These are phyloP conservation scores for Xylaria sp. DNA, from an alignment of 2,329 filamentous ascomycete species.

Conservation along the genomic window DNA sequence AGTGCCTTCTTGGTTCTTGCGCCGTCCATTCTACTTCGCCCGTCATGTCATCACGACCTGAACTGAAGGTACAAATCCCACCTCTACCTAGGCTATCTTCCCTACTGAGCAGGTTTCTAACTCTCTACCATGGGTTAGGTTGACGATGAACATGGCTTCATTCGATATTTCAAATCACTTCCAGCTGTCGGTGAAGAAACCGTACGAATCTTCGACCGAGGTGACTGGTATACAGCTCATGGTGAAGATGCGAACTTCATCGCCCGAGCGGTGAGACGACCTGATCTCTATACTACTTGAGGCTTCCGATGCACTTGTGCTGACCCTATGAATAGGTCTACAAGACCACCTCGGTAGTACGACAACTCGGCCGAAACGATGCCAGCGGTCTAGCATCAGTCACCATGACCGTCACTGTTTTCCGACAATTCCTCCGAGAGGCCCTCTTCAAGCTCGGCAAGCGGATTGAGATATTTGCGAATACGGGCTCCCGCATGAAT, in stretches of 20 bases:
- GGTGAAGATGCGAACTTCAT: slow-evolving; percentile 87
- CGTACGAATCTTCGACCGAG: slow-evolving; percentile 90
- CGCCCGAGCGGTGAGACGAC: slow-evolving; percentile 71
- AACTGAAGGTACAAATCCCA: slow-evolving; percentile 56
- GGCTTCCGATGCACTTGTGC: not conserved
- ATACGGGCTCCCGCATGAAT: slow-evolving; percentile 78
- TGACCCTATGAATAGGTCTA: slow-evolving; percentile 71
- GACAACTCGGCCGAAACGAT: slow-evolving; percentile 85
- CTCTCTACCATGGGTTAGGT: slow-evolving; percentile 65
- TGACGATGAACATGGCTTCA: slow-evolving; percentile 97
- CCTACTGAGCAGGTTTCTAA: not conserved
- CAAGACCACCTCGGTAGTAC: slow-evolving; percentile 95
- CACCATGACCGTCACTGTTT: slow-evolving; percentile 94
- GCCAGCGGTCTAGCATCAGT: slow-evolving; percentile 90
- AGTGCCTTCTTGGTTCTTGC: not conserved
- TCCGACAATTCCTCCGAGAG: slow-evolving; percentile 93
- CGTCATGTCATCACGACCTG: slow-evolving; percentile 64
- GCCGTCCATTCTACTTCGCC: not conserved
- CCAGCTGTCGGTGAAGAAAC: slow-evolving; percentile 76
- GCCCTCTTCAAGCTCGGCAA: slow-evolving; percentile 92
- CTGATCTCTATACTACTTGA: not conserved
- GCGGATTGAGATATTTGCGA: slow-evolving; percentile 89
- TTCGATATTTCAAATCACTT: slow-evolving; percentile 93
- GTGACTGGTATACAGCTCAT: slow-evolving; percentile 96
- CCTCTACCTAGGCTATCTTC: not conserved